Evolutionary conservation across 2,329 filamentous ascomycete species (phyloP).

Genomic region (Trichoderma lentiforme): DNA sequence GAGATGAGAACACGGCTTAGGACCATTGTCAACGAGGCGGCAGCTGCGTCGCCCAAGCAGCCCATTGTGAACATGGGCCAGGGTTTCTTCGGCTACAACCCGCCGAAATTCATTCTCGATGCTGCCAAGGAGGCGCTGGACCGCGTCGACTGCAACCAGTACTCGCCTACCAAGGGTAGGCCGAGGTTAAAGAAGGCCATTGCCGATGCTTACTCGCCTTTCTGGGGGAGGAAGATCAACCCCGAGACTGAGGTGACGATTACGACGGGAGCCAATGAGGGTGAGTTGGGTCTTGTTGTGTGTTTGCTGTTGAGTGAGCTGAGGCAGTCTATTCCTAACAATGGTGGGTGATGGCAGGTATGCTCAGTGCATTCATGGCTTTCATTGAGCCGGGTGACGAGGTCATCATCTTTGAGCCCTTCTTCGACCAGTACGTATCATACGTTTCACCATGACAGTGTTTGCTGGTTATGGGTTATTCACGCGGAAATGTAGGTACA

Average conservation of each 20-base stretch:
- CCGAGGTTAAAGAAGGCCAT: constrained; percentile 90
- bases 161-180: constrained; percentile 91
- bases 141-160: constrained; percentile 95
- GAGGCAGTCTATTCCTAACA: neutral
- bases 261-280: constrained; percentile 87
- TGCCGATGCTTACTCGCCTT: constrained; percentile 85
- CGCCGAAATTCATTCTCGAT: constrained; percentile 82
- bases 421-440: constrained; percentile 78
- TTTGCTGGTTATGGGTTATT: neutral
- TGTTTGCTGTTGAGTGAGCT: neutral
- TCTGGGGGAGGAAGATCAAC: constrained; percentile 77
- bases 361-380: constrained; percentile 96
- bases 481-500: constrained; percentile 48
- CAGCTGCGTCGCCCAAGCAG: constrained; percentile 59
- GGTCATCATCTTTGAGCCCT: constrained; percentile 96
- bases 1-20: constrained; percentile 33
- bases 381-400: constrained; percentile 94
- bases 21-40: constrained; percentile 65
- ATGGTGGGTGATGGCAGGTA: constrained; percentile 42
- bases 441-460: neutral
- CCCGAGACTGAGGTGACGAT: constrained; percentile 92
- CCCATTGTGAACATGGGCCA: constrained; percentile 65
- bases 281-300: constrained; percentile 4
- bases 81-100: constrained; percentile 88
- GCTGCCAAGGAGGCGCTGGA: constrained; percentile 89